Conservation (phyloP, 2,329 filamentous ascomycete species). For the Cladophialophora psammophila region DNA sequence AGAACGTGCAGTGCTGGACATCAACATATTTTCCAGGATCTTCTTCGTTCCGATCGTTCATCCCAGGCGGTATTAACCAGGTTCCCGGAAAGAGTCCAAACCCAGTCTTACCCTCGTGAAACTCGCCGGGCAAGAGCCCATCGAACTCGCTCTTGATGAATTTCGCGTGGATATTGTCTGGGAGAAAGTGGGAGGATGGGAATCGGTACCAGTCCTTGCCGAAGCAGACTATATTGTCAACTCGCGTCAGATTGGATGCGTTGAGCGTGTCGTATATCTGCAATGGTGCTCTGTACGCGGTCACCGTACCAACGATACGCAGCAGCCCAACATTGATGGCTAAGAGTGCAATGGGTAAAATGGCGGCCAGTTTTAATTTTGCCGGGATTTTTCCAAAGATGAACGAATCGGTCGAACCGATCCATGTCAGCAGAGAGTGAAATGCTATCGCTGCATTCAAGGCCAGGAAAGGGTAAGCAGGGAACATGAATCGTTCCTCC, state of each 20-base stretch:
- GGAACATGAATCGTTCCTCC: slow-evolving; percentile 99
- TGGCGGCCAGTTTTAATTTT: slow-evolving; percentile 69
- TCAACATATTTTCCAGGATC: slow-evolving; percentile 84
- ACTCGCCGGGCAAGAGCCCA: slow-evolving; percentile 88
- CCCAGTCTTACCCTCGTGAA: slow-evolving; percentile 73
- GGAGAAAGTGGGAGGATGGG: slow-evolving; percentile 89
- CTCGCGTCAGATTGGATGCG: slow-evolving; percentile 59
- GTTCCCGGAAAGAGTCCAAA: slow-evolving; percentile 83
- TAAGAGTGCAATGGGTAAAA: slow-evolving; percentile 59
- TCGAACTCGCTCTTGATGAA: slow-evolving; percentile 91
- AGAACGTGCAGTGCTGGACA: slow-evolving; percentile 76
- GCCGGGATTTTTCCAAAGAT: slow-evolving; percentile 76
- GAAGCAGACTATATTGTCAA: slow-evolving; percentile 79
- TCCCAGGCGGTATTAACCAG: slow-evolving; percentile 78
- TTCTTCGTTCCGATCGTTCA: slow-evolving; percentile 92
- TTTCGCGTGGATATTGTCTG: slow-evolving; percentile 80
- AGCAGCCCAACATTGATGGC: slow-evolving; percentile 72
- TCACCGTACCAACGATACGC: slow-evolving; percentile 77
- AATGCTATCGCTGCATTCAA: slow-evolving; percentile 86
- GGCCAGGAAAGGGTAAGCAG: slow-evolving; percentile 86
- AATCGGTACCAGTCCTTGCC: slow-evolving; percentile 99
- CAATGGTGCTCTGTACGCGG: slow-evolving; percentile 84
- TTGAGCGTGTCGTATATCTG: slow-evolving; percentile 61
- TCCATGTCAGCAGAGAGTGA: slow-evolving; percentile 77
- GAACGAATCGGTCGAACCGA: slow-evolving; percentile 74